A percentile compares a stretch with the other conserved stretches of the same genome.
Conservation (phyloP, 169 alveolate genomes). For the Plasmodium knowlesi region DNA sequence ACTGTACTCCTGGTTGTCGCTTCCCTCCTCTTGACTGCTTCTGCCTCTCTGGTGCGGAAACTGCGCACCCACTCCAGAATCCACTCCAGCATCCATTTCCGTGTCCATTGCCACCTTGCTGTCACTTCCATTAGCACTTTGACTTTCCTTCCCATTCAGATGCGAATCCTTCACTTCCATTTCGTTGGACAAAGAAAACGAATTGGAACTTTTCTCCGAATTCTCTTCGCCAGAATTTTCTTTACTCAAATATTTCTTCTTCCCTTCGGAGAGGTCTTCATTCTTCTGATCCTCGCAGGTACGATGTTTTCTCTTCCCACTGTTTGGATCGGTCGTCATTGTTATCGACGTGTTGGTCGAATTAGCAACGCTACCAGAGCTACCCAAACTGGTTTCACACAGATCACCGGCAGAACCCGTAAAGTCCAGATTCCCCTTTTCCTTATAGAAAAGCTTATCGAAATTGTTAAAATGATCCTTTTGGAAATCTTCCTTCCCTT, state of each 20-base stretch:
- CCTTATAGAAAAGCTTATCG: slow-evolving; percentile 18
- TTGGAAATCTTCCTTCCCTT: slow-evolving; percentile 38
- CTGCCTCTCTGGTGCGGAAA: background rate
- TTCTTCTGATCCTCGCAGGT: background rate
- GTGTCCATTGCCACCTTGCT: background rate
- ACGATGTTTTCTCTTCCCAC: background rate
- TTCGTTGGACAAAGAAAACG: background rate
- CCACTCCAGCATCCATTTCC: background rate
- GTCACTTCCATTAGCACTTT: background rate
- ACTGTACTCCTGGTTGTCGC: background rate
- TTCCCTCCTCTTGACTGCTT: background rate
- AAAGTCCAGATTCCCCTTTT: slow-evolving; percentile 24
- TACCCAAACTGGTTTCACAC: background rate
- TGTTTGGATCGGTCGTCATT: background rate
- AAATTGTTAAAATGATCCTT: slow-evolving; percentile 10
- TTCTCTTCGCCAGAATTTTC: background rate
- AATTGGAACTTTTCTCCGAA: background rate
- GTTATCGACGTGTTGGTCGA: background rate
- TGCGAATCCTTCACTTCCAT: background rate
- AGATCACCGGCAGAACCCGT: background rate
- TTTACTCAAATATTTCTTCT: background rate
- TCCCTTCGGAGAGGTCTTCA: background rate
- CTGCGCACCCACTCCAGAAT: background rate
- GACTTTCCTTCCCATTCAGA: background rate
- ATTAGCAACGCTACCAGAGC: background rate